These are phyloP conservation scores for Arachnopeziza araneosa DNA, from an alignment of 2,329 filamentous ascomycete species.

Conservation along the genomic window DNA sequence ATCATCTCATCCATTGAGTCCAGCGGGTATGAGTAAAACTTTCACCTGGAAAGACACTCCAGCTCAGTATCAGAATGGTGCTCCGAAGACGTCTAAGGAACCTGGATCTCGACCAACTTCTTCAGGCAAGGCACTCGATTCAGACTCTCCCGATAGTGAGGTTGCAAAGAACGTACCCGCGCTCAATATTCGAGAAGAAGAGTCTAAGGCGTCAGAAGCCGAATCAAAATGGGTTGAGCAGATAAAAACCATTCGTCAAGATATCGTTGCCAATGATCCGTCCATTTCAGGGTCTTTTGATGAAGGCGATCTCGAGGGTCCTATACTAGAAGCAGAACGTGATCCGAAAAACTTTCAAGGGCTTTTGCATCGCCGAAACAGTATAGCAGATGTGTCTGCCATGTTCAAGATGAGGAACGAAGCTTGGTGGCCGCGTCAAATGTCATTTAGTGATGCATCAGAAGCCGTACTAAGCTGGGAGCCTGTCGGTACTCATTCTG, in stretches of 20 bases:
- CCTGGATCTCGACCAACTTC: neutral
- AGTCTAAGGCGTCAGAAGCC: slow-evolving; percentile 16
- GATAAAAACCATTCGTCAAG: slow-evolving; percentile 40
- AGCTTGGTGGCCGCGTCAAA: slow-evolving; percentile 61
- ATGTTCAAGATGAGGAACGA: slow-evolving; percentile 42
- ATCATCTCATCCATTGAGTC: slow-evolving; percentile 17
- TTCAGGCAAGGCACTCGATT: slow-evolving; percentile 6
- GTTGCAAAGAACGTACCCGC: slow-evolving; percentile 6
- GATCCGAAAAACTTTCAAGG: slow-evolving; percentile 39
- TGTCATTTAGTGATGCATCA: slow-evolving; percentile 72
- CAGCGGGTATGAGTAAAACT: slow-evolving; percentile 39
- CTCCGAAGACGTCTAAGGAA: slow-evolving; percentile 12
- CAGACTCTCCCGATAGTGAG: slow-evolving; percentile 12
- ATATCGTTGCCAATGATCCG: slow-evolving; percentile 39
- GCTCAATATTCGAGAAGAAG: slow-evolving; percentile 6
- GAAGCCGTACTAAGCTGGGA: slow-evolving; percentile 68
- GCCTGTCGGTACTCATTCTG: slow-evolving; percentile 41
- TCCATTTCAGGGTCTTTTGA: slow-evolving; percentile 56
- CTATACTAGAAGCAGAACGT: slow-evolving; percentile 44
- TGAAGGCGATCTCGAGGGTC: slow-evolving; percentile 53
- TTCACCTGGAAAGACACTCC: slow-evolving; percentile 63
- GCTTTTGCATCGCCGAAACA: slow-evolving; percentile 58
- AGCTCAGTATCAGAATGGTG: slow-evolving; percentile 46
- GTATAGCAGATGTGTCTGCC: slow-evolving; percentile 37
- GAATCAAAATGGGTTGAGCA: slow-evolving; percentile 28